Evolutionary conservation across 2,329 filamentous ascomycete genomes (phyloP).

Genomic region (Trichoderma sp.): DNA sequence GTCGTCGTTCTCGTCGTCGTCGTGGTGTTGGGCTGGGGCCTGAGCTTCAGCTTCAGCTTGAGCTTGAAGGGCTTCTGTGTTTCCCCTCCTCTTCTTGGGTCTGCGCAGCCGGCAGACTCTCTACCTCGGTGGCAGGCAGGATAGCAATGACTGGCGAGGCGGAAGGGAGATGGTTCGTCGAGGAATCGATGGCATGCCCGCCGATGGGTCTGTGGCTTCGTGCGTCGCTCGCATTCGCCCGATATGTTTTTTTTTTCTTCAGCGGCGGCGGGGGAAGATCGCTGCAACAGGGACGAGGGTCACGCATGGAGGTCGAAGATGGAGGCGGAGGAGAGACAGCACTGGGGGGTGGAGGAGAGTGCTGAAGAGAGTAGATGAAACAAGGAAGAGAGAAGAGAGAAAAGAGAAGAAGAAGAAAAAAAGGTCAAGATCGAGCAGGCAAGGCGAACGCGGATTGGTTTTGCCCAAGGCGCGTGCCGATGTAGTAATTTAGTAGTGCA

Average conservation of each 20-base stretch:
- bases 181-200: constrained; percentile 23
- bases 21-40: background rate
- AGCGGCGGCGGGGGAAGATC: constrained; percentile 10
- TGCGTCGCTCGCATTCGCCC: constrained; percentile 21
- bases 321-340: background rate
- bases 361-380: background rate
- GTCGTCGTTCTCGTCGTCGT: background rate
- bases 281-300: background rate
- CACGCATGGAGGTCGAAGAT: constrained; percentile 13
- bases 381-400: background rate
- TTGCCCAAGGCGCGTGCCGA: constrained; percentile 13
- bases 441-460: constrained; percentile 8
- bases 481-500: background rate
- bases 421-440: background rate
- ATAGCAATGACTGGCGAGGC: background rate
- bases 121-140: constrained; percentile 12
- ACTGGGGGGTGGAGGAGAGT: background rate
- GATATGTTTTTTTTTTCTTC: background rate
- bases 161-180: constrained; percentile 14
- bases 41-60: background rate
- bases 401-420: no score
- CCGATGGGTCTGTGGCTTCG: constrained; percentile 17
- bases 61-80: background rate
- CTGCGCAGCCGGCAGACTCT: background rate
- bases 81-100: background rate